These are phyloP conservation scores for Sechiopsis laciniata DNA, from an alignment of 306 rosid genomes.

Conservation along the genomic window DNA sequence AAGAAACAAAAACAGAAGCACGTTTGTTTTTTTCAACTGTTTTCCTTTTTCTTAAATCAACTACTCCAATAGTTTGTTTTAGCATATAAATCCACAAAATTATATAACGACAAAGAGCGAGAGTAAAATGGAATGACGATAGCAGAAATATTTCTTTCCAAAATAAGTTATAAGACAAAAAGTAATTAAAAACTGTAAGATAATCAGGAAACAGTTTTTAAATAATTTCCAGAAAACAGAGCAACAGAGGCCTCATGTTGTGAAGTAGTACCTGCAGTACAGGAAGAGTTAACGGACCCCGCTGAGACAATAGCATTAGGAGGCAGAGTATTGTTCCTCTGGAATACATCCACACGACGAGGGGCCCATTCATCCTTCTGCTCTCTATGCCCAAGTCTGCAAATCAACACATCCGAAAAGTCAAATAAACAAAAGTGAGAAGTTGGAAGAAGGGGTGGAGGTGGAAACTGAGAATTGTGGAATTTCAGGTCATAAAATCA, in stretches of 20 bases:
- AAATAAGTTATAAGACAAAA: too few species aligned
- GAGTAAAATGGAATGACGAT: too few species aligned
- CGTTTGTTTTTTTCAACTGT: too few species aligned
- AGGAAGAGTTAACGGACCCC: slow-evolving; percentile 78
- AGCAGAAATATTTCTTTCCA: too few species aligned
- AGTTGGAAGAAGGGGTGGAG: not conserved
- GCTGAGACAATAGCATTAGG: slow-evolving; percentile 82
- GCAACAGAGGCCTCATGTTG: not conserved
- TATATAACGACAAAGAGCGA: too few species aligned
- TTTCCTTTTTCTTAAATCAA: too few species aligned
- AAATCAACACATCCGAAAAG: slow-evolving; percentile 19
- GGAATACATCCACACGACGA: slow-evolving; percentile 81
- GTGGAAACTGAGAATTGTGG: slow-evolving; percentile 7
- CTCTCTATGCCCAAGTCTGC: slow-evolving; percentile 97
- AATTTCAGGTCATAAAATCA: not conserved
- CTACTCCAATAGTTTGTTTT: too few species aligned
- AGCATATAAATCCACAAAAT: too few species aligned
- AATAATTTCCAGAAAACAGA: not conserved
- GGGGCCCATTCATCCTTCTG: slow-evolving; percentile 98
- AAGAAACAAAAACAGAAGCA: too few species aligned
- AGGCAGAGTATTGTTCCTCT: slow-evolving; percentile 63
- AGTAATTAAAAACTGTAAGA: not conserved
- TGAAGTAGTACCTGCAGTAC: slow-evolving; percentile 69
- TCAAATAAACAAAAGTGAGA: slow-evolving; percentile 16
- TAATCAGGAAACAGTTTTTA: not conserved